These are phyloP conservation scores for Fagus crenata DNA, from an alignment of 306 rosid genomes.

Conservation along the genomic window DNA sequence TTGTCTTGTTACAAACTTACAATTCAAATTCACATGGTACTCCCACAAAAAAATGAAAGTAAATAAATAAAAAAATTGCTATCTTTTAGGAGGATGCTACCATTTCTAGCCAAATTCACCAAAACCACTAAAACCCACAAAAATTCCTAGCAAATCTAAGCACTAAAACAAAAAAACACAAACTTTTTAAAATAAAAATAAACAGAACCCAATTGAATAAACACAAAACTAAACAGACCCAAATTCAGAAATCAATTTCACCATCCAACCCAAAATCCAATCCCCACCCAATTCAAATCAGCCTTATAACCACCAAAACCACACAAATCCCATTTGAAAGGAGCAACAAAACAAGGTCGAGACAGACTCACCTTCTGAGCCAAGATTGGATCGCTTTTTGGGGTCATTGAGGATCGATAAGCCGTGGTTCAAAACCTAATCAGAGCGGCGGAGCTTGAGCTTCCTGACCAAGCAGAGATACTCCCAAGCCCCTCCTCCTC, in stretches of 20 bases:
- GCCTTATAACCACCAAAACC: conserved; percentile 3
- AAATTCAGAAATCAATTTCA: background rate
- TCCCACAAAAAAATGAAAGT: too few species aligned
- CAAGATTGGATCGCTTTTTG: conserved; percentile 70
- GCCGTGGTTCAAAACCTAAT: conserved; percentile 79
- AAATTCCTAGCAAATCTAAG: background rate
- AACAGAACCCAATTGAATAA: conserved; percentile 3
- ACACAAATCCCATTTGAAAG: conserved; percentile 5
- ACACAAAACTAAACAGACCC: background rate
- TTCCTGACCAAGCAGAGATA: conserved; percentile 72
- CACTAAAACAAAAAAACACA: background rate
- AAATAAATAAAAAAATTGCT: too few species aligned
- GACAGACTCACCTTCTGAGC: conserved; percentile 61
- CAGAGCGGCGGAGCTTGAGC: conserved; percentile 88
- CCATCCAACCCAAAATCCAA: background rate
- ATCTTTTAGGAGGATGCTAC: too few species aligned
- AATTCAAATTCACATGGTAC: background rate
- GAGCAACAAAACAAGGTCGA: background rate
- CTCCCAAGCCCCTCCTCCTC: conserved; percentile 99
- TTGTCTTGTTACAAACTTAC: background rate
- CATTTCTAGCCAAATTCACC: background rate
- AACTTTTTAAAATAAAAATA: background rate
- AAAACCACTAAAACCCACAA: background rate
- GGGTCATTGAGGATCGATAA: conserved; percentile 76
- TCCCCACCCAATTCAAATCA: background rate